phyloP scores from a whole-genome alignment of 2,329 filamentous ascomycete genomes.

The Colletotrichum echinochloae region DNA sequence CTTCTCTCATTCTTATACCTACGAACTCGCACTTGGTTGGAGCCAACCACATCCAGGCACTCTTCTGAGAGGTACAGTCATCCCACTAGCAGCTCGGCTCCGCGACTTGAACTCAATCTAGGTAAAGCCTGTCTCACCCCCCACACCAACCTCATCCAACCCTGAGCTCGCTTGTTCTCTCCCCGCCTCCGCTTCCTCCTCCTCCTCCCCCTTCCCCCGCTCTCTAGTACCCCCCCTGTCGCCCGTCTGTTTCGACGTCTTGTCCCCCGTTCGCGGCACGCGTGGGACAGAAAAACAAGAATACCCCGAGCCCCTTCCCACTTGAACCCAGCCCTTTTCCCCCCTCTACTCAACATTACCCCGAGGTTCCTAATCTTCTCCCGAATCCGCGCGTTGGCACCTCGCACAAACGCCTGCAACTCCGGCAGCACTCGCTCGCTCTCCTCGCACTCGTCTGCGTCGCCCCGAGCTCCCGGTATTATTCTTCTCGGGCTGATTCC shows the following conservation, averaged over 20 bases:
- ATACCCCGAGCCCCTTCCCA: slow-evolving; percentile 41
- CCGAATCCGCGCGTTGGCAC: slow-evolving; percentile 31
- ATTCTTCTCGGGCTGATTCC: slow-evolving; percentile 21
- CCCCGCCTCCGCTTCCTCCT: slow-evolving; percentile 32
- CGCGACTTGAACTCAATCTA: slow-evolving; percentile 1
- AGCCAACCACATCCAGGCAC: background rate
- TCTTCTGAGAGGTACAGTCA: background rate
- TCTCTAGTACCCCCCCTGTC: slow-evolving; percentile 10
- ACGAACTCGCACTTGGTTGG: background rate
- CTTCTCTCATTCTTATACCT: background rate
- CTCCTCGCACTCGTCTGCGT: slow-evolving; percentile 19
- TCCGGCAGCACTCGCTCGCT: slow-evolving; percentile 41
- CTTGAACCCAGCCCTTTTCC: slow-evolving; percentile 40
- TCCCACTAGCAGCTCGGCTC: slow-evolving; percentile 2
- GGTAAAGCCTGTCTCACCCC: background rate
- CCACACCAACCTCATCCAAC: slow-evolving; percentile 12
- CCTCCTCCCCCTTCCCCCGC: slow-evolving; percentile 14
- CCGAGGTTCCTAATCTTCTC: slow-evolving; percentile 49
- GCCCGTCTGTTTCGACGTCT: background rate
- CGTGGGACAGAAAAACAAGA: slow-evolving; percentile 38
- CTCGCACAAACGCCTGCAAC: slow-evolving; percentile 32
- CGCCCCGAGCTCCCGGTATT: slow-evolving; percentile 5
- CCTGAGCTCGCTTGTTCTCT: slow-evolving; percentile 14
- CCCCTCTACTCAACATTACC: slow-evolving; percentile 60
- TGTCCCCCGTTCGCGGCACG: slow-evolving; percentile 20